These are phyloP conservation scores for Epichloe coenophiala DNA, from an alignment of 2,329 filamentous ascomycete genomes.

Conservation along the genomic window DNA sequence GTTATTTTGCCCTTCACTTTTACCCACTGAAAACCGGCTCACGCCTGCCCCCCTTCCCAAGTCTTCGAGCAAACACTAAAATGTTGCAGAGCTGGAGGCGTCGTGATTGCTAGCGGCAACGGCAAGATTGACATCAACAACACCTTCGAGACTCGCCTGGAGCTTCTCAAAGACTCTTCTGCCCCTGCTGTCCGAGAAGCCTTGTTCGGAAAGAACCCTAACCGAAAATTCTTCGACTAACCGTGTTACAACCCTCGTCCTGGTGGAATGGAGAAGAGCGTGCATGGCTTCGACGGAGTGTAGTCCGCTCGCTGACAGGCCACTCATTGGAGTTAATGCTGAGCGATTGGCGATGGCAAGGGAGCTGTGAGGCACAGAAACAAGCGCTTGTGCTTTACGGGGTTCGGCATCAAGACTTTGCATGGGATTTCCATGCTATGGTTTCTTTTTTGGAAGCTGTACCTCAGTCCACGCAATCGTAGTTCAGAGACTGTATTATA, in stretches of 20 bases:
- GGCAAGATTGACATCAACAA: slow-evolving; percentile 99
- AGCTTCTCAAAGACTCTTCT: slow-evolving; percentile 70
- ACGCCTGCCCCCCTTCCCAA: background rate
- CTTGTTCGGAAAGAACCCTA: slow-evolving; percentile 86
- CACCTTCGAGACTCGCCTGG: slow-evolving; percentile 85
- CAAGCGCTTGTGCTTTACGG: background rate
- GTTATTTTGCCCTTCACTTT: slow-evolving; percentile 22
- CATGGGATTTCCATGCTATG: slow-evolving; percentile 4
- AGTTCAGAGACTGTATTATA: slow-evolving; percentile 22
- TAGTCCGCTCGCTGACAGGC: background rate
- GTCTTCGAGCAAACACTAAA: background rate
- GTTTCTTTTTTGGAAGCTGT: background rate
- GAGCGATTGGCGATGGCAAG: background rate
- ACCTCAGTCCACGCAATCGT: slow-evolving; percentile 10
- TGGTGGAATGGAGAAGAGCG: background rate
- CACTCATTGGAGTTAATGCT: slow-evolving; percentile 8
- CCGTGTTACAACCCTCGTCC: background rate
- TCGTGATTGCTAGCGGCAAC: slow-evolving; percentile 63
- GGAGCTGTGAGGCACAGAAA: background rate
- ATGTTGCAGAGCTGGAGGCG: slow-evolving; percentile 59
- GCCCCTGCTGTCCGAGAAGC: slow-evolving; percentile 74
- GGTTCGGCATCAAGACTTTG: slow-evolving; percentile 9
- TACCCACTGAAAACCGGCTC: background rate
- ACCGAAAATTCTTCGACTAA: slow-evolving; percentile 91
- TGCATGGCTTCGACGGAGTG: background rate